phyloP scores from a whole-genome alignment of 2,329 filamentous ascomycete species.

The Amesomyces nigricolor region DNA sequence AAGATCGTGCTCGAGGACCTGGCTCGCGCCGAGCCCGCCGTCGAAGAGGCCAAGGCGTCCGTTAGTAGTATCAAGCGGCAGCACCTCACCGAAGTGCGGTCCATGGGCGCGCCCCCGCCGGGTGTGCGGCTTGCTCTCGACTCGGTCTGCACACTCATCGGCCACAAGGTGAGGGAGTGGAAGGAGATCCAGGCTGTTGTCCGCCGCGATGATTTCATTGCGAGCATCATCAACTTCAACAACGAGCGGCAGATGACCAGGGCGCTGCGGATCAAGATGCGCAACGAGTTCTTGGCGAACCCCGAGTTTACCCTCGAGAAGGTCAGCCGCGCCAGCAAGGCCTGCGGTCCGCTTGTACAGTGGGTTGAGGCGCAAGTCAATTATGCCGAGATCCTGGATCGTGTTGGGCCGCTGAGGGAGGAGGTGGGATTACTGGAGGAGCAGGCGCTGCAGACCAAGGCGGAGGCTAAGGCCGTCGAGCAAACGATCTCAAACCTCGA shows the following conservation, averaged over 20 bases:
- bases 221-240: constrained; percentile 94
- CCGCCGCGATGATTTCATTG: constrained; percentile 92
- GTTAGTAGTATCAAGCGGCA: constrained; percentile 98
- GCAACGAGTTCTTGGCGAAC: constrained; percentile 83
- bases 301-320: constrained; percentile 95
- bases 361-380: constrained; percentile 97
- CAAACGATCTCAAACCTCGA: constrained; percentile 80
- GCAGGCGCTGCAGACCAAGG: constrained; percentile 84
- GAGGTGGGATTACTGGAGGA: constrained; percentile 86
- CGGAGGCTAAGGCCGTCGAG: constrained; percentile 85
- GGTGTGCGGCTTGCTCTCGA: constrained; percentile 90
- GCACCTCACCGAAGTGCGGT: constrained; percentile 93
- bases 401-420: constrained; percentile 84
- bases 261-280: constrained; percentile 77
- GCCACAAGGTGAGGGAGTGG: constrained; percentile 86
- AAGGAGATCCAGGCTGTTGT: constrained; percentile 85
- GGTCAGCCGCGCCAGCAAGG: constrained; percentile 93
- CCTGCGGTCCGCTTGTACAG: constrained; percentile 91
- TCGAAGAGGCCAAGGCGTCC: constrained; percentile 86
- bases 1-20: constrained; percentile 84
- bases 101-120: constrained; percentile 87
- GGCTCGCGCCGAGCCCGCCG: constrained; percentile 86
- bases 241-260: constrained; percentile 94
- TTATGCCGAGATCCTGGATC: constrained; percentile 94
- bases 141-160: constrained; percentile 91